These are phyloP conservation scores for Triangularia setosa DNA, from an alignment of 2,329 filamentous ascomycete species.

Conservation along the genomic window DNA sequence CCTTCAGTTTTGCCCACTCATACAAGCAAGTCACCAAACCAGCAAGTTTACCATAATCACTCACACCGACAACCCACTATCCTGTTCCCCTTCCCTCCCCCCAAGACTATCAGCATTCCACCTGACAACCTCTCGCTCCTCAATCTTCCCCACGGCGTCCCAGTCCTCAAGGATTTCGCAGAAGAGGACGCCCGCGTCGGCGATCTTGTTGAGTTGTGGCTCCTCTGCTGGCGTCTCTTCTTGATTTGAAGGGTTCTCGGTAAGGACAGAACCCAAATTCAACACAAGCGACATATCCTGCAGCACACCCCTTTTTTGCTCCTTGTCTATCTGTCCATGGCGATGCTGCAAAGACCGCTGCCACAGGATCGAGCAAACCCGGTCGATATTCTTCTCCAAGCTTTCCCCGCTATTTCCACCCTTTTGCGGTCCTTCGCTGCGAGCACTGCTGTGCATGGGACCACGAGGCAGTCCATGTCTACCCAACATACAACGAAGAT, in stretches of 20 bases:
- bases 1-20: no score
- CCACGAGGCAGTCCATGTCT: no score
- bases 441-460: neutral
- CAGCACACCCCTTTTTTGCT: neutral
- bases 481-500: no score
- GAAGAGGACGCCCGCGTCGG: neutral
- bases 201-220: neutral
- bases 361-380: neutral
- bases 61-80: no score
- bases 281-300: neutral
- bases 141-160: neutral
- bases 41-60: no score
- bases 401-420: neutral
- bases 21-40: no score
- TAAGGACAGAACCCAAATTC: neutral
- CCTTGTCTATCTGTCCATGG: neutral
- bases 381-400: neutral
- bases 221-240: no score
- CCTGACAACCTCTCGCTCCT: neutral
- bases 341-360: neutral
- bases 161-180: neutral
- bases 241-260: neutral
- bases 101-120: neutral
- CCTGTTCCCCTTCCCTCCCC: no score
- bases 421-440: no score